phyloP scores from a whole-genome alignment of 441 rosid genomes.

The Pelargonium fulgidum region DNA sequence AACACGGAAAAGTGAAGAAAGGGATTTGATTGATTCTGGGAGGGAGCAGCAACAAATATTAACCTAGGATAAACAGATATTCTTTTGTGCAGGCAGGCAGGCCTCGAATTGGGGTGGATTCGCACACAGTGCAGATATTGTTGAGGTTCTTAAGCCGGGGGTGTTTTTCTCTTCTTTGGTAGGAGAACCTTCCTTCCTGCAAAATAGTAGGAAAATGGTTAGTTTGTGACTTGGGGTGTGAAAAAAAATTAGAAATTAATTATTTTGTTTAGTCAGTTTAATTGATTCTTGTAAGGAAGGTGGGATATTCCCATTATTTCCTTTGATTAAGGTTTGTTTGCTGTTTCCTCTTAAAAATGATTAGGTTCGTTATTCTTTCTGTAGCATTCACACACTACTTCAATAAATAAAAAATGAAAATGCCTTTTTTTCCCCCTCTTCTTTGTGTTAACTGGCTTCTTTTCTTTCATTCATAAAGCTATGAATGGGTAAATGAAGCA shows the following conservation, averaged over 20 bases:
- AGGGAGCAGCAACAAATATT: conserved; percentile 38
- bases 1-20: conserved; percentile 27
- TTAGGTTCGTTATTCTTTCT: conserved; percentile 45
- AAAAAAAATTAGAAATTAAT: no score
- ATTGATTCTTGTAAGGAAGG: conserved; percentile 20
- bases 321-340: conserved; percentile 22
- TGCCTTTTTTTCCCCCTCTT: neutral
- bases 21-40: conserved; percentile 28
- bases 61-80: conserved; percentile 48
- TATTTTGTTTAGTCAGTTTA: conserved; percentile 10
- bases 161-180: conserved; percentile 41
- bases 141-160: conserved; percentile 45
- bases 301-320: conserved; percentile 29
- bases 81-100: conserved; percentile 52
- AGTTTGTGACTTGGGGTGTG: conserved; percentile 25
- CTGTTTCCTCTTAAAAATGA: conserved; percentile 31
- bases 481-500: no score
- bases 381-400: conserved; percentile 23
- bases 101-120: conserved; percentile 32
- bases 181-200: conserved; percentile 40
- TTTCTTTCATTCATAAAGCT: no score
- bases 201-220: conserved; percentile 21
- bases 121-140: conserved; percentile 40
- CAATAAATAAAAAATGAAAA: neutral
- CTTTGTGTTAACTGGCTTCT: no score